phyloP scores from a whole-genome alignment of 148 eudicot genomes.

The Rhododendron griersonianum region DNA sequence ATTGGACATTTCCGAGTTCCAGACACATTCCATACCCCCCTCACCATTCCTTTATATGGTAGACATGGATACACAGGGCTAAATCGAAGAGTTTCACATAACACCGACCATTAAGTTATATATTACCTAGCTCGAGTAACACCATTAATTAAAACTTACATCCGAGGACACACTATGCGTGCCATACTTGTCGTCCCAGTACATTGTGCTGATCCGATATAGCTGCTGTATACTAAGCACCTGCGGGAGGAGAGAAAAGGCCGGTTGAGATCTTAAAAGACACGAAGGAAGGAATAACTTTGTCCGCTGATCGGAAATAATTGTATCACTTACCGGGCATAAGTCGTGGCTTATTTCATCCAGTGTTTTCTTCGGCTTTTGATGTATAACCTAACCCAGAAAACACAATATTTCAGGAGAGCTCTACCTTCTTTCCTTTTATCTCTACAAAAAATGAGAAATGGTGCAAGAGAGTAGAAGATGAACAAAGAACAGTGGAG shows the following conservation, averaged over 20 bases:
- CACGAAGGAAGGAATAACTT: background rate
- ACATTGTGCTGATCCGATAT: slow-evolving; percentile 95
- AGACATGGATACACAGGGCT: background rate
- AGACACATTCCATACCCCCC: background rate
- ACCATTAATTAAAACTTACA: slow-evolving; percentile 41
- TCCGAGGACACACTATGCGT: slow-evolving; percentile 89
- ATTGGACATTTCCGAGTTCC: background rate
- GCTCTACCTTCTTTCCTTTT: background rate
- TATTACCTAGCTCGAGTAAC: slow-evolving; percentile 16
- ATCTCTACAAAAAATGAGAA: background rate
- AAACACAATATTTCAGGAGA: background rate
- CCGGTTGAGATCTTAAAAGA: slow-evolving; percentile 16
- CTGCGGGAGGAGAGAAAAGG: slow-evolving; percentile 30
- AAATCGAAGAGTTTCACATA: background rate
- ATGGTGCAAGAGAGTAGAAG: background rate
- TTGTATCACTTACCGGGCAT: slow-evolving; percentile 71
- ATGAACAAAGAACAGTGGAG: slow-evolving; percentile 5
- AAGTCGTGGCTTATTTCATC: slow-evolving; percentile 75
- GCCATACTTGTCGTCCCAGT: slow-evolving; percentile 99
- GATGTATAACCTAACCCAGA: slow-evolving; percentile 72
- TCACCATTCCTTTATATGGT: background rate
- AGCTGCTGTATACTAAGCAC: slow-evolving; percentile 94
- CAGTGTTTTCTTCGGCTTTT: slow-evolving; percentile 84
- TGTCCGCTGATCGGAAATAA: background rate
- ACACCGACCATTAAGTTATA: background rate